Evolutionary conservation across 2,329 filamentous ascomycete species (phyloP).

Genomic region (Didymella keratinophila): DNA sequence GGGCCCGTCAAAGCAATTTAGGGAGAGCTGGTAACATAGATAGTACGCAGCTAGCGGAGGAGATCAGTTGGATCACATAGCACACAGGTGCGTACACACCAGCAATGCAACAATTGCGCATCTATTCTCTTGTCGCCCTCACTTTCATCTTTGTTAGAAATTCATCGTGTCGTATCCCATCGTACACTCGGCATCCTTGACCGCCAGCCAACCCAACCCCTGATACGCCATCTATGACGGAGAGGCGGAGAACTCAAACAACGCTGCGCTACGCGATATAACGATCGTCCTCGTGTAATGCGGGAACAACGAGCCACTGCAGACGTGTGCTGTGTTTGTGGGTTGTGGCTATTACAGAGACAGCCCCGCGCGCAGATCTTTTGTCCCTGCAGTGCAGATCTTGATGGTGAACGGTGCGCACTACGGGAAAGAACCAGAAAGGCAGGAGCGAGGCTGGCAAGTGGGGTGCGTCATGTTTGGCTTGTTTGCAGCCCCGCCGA

Average conservation of each 20-base stretch:
- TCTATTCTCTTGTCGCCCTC: not conserved
- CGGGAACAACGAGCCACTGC: constrained; percentile 1
- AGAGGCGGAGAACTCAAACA: constrained; percentile 1
- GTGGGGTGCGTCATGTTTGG: constrained; percentile 1
- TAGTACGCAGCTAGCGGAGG: not conserved
- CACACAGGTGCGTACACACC: constrained; percentile 2
- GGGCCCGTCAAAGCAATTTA: not conserved
- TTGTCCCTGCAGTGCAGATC: constrained; percentile 20
- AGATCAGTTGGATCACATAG: not conserved
- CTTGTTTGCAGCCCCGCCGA: not conserved
- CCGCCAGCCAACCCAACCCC: not conserved
- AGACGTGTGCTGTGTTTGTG: constrained; percentile 3
- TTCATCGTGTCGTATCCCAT: not conserved
- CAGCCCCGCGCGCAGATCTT: constrained; percentile 15
- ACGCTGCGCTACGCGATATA: constrained; percentile 2
- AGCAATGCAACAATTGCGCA: constrained; percentile 5
- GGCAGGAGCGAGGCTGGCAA: not conserved
- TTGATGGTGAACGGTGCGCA: not conserved
- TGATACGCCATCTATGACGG: constrained; percentile 3
- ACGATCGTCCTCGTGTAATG: constrained; percentile 9
- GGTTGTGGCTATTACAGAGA: constrained; percentile 5
- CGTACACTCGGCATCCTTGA: not conserved
- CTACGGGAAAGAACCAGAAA: not conserved
- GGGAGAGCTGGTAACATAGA: not conserved
- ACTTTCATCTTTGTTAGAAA: not conserved